phyloP scores from a whole-genome alignment of 352 stramenopile genomes.

The Pythium folliculosum region DNA sequence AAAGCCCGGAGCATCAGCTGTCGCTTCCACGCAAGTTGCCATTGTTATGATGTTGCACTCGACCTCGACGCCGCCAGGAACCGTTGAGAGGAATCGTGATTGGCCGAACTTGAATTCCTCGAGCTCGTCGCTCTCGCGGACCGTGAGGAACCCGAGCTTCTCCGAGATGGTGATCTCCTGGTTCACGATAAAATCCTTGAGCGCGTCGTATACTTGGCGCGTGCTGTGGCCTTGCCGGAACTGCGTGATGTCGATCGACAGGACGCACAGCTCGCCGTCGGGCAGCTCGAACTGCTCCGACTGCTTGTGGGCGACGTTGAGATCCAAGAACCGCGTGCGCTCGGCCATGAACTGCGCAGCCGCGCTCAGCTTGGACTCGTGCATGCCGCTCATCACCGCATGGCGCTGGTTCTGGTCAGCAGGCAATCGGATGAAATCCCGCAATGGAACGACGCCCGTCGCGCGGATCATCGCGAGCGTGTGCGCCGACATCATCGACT shows the following conservation, averaged over 20 bases:
- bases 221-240: constrained; percentile 19
- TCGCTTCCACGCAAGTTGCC: not conserved
- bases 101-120: constrained; percentile 14
- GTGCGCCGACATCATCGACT: constrained; percentile 16
- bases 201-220: constrained; percentile 21
- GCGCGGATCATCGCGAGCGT: not conserved
- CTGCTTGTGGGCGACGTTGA: constrained; percentile 6
- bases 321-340: constrained; percentile 8
- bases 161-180: constrained; percentile 27
- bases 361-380: not conserved
- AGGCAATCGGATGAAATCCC: not conserved
- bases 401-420: not conserved
- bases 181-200: constrained; percentile 20
- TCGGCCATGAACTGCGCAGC: constrained; percentile 15
- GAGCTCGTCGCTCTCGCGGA: constrained; percentile 23
- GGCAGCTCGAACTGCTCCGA: constrained; percentile 11
- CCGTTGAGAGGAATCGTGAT: constrained; percentile 7
- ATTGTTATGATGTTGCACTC: constrained; percentile 22
- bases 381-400: not conserved
- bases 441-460: not conserved
- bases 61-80: constrained; percentile 17
- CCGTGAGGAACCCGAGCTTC: constrained; percentile 19
- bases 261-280: not conserved
- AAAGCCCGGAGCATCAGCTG: not conserved
- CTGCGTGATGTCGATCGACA: constrained; percentile 16